A percentile compares a stretch with the other conserved stretches of the same genome.
Evolutionary conservation across 768 basidiomycete genomes (phyloP).

Genomic region (Exidia glandulosa): DNA sequence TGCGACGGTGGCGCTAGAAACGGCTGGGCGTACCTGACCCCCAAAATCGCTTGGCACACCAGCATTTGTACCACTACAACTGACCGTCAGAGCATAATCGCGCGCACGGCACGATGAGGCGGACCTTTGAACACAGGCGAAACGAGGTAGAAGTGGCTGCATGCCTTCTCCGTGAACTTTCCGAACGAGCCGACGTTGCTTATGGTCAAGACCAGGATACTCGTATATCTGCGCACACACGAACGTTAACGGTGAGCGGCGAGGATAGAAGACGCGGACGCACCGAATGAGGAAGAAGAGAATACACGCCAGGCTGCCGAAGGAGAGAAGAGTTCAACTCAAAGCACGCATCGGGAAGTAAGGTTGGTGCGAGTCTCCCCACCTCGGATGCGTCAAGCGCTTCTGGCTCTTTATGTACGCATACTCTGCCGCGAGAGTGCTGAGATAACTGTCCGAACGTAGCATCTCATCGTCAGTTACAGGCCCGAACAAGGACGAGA

Average conservation of each 20-base stretch:
- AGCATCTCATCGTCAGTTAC: background rate
- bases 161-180: conserved; percentile 37
- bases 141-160: conserved; percentile 37
- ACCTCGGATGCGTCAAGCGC: conserved; percentile 19
- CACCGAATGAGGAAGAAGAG: conserved; percentile 43
- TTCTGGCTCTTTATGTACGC: conserved; percentile 23
- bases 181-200: conserved; percentile 52
- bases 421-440: conserved; percentile 22
- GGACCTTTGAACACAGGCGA: conserved; percentile 54
- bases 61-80: conserved; percentile 47
- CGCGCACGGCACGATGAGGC: background rate
- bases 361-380: too few relatives aligned
- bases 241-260: background rate
- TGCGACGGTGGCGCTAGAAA: background rate
- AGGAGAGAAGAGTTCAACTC: background rate
- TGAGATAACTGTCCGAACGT: conserved; percentile 15
- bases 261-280: conserved; percentile 6
- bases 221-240: conserved; percentile 25
- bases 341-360: too few relatives aligned
- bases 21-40: conserved; percentile 33
- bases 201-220: conserved; percentile 35
- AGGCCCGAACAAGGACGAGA: background rate
- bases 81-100: background rate
- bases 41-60: conserved; percentile 56
- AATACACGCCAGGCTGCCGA: conserved; percentile 26